Evolutionary conservation across 495 filamentous ascomycete species (phyloP), one percentile per base, ranked within the genome.

Genomic region (Amphirosellinia nigrospora): DNA sequence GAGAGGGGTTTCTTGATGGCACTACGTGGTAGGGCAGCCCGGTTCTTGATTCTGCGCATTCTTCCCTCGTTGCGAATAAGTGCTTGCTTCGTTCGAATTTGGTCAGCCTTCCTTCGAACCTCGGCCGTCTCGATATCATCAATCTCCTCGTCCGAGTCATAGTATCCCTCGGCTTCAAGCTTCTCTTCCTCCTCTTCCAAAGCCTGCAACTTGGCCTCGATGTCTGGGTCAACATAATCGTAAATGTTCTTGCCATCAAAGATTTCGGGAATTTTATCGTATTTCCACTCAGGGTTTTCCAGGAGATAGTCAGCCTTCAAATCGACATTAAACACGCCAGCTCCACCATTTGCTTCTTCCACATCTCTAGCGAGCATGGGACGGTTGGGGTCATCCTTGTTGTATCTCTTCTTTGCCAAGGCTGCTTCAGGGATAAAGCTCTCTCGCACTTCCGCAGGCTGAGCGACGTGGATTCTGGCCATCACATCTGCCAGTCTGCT

Each of bases 171-270:
- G 15, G 89, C 91, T 81, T 97, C 89, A 4, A 98, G 86, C 64
- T 90, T 89, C 81, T 97, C 94, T 75, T 99, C 96, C 75, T 99
- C 96, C 66, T 93, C 94, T 79, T 99, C 96, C 45, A 99, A 85
- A 53, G 94, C 93, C 34, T 89, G 89, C 46, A 99, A 86, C 82
- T 95, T 98, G 69, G 87, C 85, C 73, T 97, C 96, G 79, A 99
- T 98, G 68, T 99, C 96, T 0, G 96, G 94, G 73, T 98, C 96
- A 77, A 98, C 89, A 78, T 91, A 99, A 79, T 99, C 96, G 84
- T 93, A 94, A 39, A 99, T 93, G 81, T 99, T 98, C 85, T 93
- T 93, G 77, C 96, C 96, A 73, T 97, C 89, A 82, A 92, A 91
- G 48, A 95, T 84, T 79, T 99, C 96, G 32, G 96, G 96, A 15